These are phyloP conservation scores for Sporobolomyces pararoseus DNA, from an alignment of 768 basidiomycete species.

Conservation along the genomic window DNA sequence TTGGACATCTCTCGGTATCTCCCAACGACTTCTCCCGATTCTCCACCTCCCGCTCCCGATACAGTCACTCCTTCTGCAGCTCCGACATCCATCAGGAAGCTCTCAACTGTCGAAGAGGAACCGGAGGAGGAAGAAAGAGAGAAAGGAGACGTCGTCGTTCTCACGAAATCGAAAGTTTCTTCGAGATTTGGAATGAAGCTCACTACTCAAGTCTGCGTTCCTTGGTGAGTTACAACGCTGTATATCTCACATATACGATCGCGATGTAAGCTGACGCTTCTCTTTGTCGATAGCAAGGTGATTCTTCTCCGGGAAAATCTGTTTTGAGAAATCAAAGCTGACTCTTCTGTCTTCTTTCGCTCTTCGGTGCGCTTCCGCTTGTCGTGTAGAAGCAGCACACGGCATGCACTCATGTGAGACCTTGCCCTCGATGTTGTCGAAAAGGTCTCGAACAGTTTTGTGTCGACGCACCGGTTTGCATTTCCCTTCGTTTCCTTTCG, in stretches of 20 bases:
- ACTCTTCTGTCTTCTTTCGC: neutral
- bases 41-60: neutral
- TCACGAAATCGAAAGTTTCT: neutral
- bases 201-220: neutral
- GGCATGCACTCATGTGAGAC: neutral
- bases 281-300: constrained; percentile 2
- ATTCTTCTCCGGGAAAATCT: no score
- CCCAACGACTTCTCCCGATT: neutral
- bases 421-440: constrained; percentile 1
- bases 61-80: neutral
- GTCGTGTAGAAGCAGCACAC: constrained; percentile 9
- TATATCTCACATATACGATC: neutral
- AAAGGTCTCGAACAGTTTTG: constrained; percentile 3
- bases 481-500: neutral
- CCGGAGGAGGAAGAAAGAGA: neutral
- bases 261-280: neutral
- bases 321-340: neutral
- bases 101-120: neutral
- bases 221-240: neutral
- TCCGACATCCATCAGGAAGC: neutral
- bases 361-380: neutral
- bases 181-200: constrained; percentile 11
- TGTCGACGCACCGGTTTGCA: neutral
- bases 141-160: neutral
- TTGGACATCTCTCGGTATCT: constrained; percentile 7